Evolutionary conservation across 495 filamentous ascomycete genomes (phyloP), one percentile per base, ranked within the genome.

Genomic region (Hypoxylon rickii): DNA sequence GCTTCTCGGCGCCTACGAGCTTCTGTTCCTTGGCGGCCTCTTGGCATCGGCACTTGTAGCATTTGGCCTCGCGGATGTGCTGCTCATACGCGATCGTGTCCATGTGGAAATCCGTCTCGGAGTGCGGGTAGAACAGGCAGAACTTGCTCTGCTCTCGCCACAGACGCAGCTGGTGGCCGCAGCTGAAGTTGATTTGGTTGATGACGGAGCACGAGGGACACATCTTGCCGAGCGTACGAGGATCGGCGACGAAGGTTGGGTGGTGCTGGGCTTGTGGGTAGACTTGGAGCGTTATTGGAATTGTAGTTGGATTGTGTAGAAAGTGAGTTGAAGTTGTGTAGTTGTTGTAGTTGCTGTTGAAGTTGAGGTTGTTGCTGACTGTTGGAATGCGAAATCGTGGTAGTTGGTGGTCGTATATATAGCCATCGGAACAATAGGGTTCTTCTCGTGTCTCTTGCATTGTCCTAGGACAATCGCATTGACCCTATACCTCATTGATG

Each of bases 91-190:
- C 33, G n/a, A 50, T 58, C 3, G 22, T 20, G 10, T 13, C 26
- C 22, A 39, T 18, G 16, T 61, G 50, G 22, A 50, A 61, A 0
- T 55, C 50, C 1, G 24, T 7, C 2, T 46, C 15, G 3, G 10
- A 12, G 38, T 60, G 56, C 0, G 56, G 49, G 49, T 44, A 49
- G 11, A 54, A 60, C 16, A 60, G 56, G 24, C 56, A 60, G 32
- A 54, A 60, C 7, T 18, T 32, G 1, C 37, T 7, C 1, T 43
- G 1, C 33, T 15, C 21, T 21, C 34, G n/a, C 32, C 24, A 37
- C 6, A 34, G 26, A 7, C 43, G 31, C 10, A 48, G 2, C 19
- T 54, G 56, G 13, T 60, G 56, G 2, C 56, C 56, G 36, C 56
- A 60, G 21, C 31, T 53, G 44, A 34, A 11, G 44, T 49, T 52